Evolutionary conservation across 192 early-diverging fungal genomes (phyloP).

Genomic region (Phlyctochytrium planicorne): DNA sequence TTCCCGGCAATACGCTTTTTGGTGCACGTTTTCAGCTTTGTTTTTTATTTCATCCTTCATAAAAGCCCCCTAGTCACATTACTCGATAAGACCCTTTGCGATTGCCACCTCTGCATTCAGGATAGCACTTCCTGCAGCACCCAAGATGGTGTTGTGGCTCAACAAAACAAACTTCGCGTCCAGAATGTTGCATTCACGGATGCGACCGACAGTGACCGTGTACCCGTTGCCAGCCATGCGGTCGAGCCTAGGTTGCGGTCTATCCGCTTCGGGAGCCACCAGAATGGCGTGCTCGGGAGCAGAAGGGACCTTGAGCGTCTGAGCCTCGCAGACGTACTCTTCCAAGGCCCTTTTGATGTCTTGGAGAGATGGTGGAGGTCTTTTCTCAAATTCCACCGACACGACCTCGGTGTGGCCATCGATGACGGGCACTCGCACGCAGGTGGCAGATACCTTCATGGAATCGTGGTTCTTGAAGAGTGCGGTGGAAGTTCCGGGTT

Average conservation of each 20-base stretch:
- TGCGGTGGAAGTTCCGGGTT: not conserved
- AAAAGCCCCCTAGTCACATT: no score
- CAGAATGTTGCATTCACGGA: conserved; percentile 81
- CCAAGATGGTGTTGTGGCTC: conserved; percentile 94
- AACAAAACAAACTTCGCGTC: conserved; percentile 90
- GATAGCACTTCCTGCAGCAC: conserved; percentile 91
- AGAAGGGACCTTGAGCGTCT: conserved; percentile 71
- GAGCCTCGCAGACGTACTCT: conserved; percentile 77
- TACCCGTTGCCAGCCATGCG: conserved; percentile 80
- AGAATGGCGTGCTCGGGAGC: conserved; percentile 78
- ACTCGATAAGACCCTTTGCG: conserved; percentile 62
- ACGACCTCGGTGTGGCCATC: conserved; percentile 95
- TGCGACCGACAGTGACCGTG: conserved; percentile 89
- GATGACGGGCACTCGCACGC: conserved; percentile 94
- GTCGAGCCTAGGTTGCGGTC: conserved; percentile 95
- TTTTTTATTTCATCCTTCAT: no score
- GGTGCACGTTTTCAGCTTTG: no score
- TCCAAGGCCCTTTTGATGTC: conserved; percentile 44
- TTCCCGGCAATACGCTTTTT: no score
- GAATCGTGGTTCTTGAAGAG: conserved; percentile 50
- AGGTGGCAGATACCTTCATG: conserved; percentile 86
- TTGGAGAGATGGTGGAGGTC: conserved; percentile 68
- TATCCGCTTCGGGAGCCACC: conserved; percentile 67
- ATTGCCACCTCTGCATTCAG: conserved; percentile 93
- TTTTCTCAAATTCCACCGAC: conserved; percentile 75